These are phyloP conservation scores for Ogataea angusta DNA, from an alignment of 805 yeast genomes.

Conservation along the genomic window DNA sequence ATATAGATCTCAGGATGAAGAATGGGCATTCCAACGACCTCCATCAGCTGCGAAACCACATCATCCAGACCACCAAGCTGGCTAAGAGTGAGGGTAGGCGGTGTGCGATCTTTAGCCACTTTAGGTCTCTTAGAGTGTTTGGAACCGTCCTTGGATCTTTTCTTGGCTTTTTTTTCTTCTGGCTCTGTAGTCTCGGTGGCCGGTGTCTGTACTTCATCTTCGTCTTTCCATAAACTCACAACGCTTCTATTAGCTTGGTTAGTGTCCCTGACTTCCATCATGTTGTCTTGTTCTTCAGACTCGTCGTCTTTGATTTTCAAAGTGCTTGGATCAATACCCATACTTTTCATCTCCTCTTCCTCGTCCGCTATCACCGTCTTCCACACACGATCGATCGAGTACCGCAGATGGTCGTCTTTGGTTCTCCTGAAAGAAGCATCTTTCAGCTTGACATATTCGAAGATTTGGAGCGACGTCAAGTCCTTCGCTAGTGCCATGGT, in stretches of 20 bases:
- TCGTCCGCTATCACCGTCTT: slow-evolving; percentile 58
- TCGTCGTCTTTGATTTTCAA: slow-evolving; percentile 11
- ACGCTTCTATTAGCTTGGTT: slow-evolving; percentile 77
- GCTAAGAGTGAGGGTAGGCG: slow-evolving; percentile 65
- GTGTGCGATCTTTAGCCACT: slow-evolving; percentile 55
- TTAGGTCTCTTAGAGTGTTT: slow-evolving; percentile 28
- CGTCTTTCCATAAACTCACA: slow-evolving; percentile 61
- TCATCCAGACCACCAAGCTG: slow-evolving; percentile 88
- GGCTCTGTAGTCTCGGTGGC: slow-evolving; percentile 1
- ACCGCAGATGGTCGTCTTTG: slow-evolving; percentile 61
- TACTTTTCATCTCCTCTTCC: slow-evolving; percentile 46
- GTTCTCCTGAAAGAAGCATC: slow-evolving; percentile 68
- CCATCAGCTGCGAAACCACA: slow-evolving; percentile 83
- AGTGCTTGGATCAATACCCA: slow-evolving; percentile 27
- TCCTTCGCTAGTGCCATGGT: slow-evolving; percentile 61
- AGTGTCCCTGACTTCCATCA: slow-evolving; percentile 63
- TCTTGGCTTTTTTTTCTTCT: slow-evolving; percentile 36
- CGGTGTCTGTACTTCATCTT: slow-evolving; percentile 8
- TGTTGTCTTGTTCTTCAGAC: slow-evolving; percentile 32
- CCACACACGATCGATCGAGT: slow-evolving; percentile 60
- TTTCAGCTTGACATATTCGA: slow-evolving; percentile 57
- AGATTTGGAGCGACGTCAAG: slow-evolving; percentile 46
- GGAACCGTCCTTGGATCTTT: slow-evolving; percentile 41
- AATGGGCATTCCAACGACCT: slow-evolving; percentile 86
- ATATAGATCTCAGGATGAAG: slow-evolving; percentile 88